These are phyloP conservation scores for Colletotrichum endophyticum DNA, from an alignment of 2,329 filamentous ascomycete genomes.

Conservation along the genomic window DNA sequence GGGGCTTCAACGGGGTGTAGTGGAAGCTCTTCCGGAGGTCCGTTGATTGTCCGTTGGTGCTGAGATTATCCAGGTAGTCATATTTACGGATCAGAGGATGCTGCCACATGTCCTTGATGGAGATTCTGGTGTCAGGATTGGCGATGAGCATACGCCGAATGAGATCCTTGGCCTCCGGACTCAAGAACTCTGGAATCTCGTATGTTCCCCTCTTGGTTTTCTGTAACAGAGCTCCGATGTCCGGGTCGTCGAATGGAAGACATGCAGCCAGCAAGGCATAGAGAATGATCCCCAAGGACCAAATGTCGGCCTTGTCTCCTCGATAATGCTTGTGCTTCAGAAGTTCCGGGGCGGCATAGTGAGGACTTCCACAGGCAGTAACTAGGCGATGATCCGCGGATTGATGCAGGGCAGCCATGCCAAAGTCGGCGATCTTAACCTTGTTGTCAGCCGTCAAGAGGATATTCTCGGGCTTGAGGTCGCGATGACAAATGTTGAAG, in stretches of 20 bases:
- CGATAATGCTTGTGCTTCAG: constrained; percentile 79
- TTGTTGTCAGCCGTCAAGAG: constrained; percentile 76
- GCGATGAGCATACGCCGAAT: constrained; percentile 80
- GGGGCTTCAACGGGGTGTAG: constrained; percentile 60
- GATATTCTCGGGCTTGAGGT: constrained; percentile 97
- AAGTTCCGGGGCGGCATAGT: constrained; percentile 94
- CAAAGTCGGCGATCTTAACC: constrained; percentile 96
- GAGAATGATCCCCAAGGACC: constrained; percentile 91
- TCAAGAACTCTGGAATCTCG: constrained; percentile 67
- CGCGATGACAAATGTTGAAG: constrained; percentile 94
- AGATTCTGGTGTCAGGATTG: constrained; percentile 80
- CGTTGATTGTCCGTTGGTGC: constrained; percentile 58
- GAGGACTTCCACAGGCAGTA: constrained; percentile 94
- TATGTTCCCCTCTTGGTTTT: constrained; percentile 66
- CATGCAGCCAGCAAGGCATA: constrained; percentile 86
- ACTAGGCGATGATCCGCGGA: constrained; percentile 78
- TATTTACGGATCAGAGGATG: constrained; percentile 90
- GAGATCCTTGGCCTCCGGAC: constrained; percentile 74
- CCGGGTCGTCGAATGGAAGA: constrained; percentile 79
- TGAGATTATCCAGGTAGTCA: constrained; percentile 73
- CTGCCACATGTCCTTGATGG: constrained; percentile 80
- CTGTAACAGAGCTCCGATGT: constrained; percentile 66
- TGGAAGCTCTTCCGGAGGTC: constrained; percentile 66
- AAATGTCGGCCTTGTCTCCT: constrained; percentile 88
- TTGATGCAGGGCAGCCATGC: constrained; percentile 92